phyloP scores from a whole-genome alignment of 148 eudicot species.

The Arbutus unedo region DNA sequence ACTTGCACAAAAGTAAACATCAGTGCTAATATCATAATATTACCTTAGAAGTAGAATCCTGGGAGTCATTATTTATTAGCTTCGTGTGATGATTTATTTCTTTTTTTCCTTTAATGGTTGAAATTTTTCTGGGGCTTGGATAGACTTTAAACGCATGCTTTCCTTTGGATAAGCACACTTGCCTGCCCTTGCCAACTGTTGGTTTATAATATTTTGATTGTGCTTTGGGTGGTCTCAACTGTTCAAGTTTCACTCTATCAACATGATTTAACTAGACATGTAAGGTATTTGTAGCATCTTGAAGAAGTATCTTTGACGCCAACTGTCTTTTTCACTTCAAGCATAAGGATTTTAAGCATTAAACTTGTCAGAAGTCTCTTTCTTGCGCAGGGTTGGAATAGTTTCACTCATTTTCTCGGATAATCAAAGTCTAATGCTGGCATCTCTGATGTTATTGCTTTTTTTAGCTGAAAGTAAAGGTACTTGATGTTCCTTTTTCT shows the following conservation, averaged over 20 bases:
- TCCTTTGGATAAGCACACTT: no score
- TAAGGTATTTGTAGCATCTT: neutral
- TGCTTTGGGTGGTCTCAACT: no score
- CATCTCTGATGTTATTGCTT: slow-evolving; percentile 49
- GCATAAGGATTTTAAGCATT: slow-evolving; percentile 1
- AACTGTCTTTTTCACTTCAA: neutral
- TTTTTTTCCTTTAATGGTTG: neutral
- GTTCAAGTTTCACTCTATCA: no score
- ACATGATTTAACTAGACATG: neutral
- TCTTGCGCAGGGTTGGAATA: slow-evolving; percentile 45
- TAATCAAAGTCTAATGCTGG: slow-evolving; percentile 28
- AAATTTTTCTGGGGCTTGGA: no score
- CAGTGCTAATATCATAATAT: neutral
- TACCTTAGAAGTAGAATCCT: neutral
- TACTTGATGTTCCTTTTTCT: slow-evolving; percentile 14
- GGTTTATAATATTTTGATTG: no score
- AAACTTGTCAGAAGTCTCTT: slow-evolving; percentile 9
- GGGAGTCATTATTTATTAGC: neutral
- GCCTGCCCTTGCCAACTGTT: no score
- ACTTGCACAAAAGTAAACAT: neutral
- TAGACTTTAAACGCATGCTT: neutral
- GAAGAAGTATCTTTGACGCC: slow-evolving; percentile 13
- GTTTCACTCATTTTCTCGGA: slow-evolving; percentile 39
- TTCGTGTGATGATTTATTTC: neutral
- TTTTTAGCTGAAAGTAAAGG: slow-evolving; percentile 51